These are phyloP conservation scores for Trichoderma guizhouense DNA, from an alignment of 2,329 filamentous ascomycete genomes.

Conservation along the genomic window DNA sequence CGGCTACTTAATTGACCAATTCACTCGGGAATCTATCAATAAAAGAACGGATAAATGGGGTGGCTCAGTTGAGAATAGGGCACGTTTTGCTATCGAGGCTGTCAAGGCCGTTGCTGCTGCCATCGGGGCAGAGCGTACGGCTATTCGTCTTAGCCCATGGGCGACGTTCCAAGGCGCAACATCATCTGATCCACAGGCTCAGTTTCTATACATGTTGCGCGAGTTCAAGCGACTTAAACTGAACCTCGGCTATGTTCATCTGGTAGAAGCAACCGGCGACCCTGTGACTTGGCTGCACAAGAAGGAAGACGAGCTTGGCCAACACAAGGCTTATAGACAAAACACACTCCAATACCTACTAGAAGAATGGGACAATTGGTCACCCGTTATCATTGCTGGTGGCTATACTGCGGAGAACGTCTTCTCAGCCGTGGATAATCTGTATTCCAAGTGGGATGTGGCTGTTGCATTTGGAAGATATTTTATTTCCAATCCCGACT, in stretches of 20 bases:
- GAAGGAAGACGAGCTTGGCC: neutral
- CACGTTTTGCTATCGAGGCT: neutral
- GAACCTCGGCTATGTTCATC: neutral
- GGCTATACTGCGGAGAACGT: neutral
- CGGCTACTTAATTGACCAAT: neutral
- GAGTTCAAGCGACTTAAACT: neutral
- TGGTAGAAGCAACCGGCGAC: neutral
- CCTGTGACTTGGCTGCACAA: neutral
- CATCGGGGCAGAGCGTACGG: neutral
- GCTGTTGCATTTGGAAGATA: slow-evolving; percentile 28
- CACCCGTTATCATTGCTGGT: neutral
- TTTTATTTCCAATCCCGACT: slow-evolving; percentile 31
- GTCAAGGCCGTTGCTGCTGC: neutral
- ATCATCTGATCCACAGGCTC: neutral
- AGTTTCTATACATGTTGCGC: neutral
- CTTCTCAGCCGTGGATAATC: slow-evolving; percentile 16
- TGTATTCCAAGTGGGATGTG: slow-evolving; percentile 24
- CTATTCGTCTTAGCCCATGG: neutral
- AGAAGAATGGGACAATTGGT: neutral
- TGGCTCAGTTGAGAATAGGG: neutral
- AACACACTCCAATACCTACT: neutral
- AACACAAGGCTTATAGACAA: neutral
- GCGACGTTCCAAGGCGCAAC: neutral
- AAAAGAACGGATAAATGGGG: neutral
- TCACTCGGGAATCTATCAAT: neutral